These are phyloP conservation scores for Papiliotrema terrestris DNA, from an alignment of 1,284 basidiomycete genomes.

Conservation along the genomic window DNA sequence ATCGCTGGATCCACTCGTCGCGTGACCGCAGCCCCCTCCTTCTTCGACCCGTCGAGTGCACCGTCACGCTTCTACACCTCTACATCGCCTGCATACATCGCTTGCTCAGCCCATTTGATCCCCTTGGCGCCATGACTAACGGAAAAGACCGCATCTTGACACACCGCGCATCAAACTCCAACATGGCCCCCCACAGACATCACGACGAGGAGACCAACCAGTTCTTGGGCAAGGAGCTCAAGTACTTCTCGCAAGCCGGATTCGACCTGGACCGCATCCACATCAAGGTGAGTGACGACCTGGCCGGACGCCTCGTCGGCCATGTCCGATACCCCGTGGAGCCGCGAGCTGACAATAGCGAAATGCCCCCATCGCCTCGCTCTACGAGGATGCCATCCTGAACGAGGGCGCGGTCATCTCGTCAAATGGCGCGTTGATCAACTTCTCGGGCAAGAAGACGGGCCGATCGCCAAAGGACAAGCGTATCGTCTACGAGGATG, in stretches of 20 bases:
- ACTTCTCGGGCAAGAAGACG: conserved; percentile 99
- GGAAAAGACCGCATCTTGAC: too few species aligned
- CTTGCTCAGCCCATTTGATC: not conserved
- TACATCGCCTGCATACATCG: too few species aligned
- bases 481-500: conserved; percentile 98
- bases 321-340: not conserved
- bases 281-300: conserved; percentile 45
- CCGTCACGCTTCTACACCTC: too few species aligned
- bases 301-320: not conserved
- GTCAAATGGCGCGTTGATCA: conserved; percentile 93
- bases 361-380: conserved; percentile 88
- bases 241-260: conserved; percentile 98
- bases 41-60: too few species aligned
- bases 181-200: conserved; percentile 20
- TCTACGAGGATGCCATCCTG: conserved; percentile 97
- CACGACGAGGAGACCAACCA: conserved; percentile 40
- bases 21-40: too few species aligned
- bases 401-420: conserved; percentile 99
- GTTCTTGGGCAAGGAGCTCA: conserved; percentile 83
- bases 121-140: not conserved
- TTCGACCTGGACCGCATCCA: conserved; percentile 76
- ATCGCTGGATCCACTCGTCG: too few species aligned
- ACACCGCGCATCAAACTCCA: conserved; percentile 6
- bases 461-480: conserved; percentile 98
- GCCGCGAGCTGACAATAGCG: conserved; percentile 57